Base-by-base conservation (phyloP, 75 land plant genomes). In the Selaginella moellendorffii region DNA sequence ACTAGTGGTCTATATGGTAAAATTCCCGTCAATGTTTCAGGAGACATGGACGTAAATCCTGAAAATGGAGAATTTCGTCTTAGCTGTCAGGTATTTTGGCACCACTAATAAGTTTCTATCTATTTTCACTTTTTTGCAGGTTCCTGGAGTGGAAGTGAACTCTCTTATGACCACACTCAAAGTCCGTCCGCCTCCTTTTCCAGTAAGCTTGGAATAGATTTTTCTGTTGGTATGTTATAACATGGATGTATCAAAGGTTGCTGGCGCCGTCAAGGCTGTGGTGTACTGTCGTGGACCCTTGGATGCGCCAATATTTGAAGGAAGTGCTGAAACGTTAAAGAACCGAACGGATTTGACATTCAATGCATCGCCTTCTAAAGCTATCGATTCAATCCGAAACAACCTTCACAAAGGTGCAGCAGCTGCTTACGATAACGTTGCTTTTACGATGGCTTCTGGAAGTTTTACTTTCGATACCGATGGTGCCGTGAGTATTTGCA, bases 261-360 rank as follows among this genome's bases (percentile, higher is more conserved):
- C 99, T 67, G 99, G 99, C 14, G 80, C 85, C 27, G 68, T 95
- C 24, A 86, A 88, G 68, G 91, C 97, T 58, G 82, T 84, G 26
- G 85, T 95, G 61, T 86, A 90, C 67, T 95, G 99, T 68, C 96
- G 88, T 77, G 99, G 99, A 23, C 97, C 99, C 14, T 62, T 95
- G 68, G 97, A 95, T 64, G 77, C 83, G 42, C 99, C 99, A 29
- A 67, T 79, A 61, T 89, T 95, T 71, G 88, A 88, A 8, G 99
- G 99, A 63, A 86, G 85, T 75, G 91, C 78, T n/a, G 82, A 84
- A 71, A 73, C 78, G 52, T 76, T 85, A 52, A 80, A 82, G 59
- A 95, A 82, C 62, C 68, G 74, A 24, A 25, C 65, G 64, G 1
- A 60, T 29, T 22, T 52, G 28, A 53, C 54, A 2, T 63, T 70